Percentiles rank a stretch among this genome's conserved stretches.
These are phyloP conservation scores for Nakazawaea ernobii DNA, from an alignment of 805 yeast genomes.

Conservation along the genomic window DNA sequence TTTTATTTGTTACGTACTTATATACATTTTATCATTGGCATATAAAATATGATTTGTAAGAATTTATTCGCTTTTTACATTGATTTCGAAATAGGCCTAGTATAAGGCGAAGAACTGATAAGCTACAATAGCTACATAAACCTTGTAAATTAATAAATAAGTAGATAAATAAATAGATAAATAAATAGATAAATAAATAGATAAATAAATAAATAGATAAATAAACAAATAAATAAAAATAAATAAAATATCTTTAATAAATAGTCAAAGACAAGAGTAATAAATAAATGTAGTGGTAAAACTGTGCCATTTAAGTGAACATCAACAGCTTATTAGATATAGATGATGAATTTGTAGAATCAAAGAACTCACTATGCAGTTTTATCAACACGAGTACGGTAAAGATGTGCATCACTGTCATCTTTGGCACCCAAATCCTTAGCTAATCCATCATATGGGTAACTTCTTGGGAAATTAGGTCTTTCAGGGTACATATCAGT, in stretches of 20 bases:
- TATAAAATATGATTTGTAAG: no score
- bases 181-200: not conserved
- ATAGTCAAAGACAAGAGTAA: no score
- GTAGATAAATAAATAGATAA: not conserved
- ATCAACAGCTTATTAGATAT: not conserved
- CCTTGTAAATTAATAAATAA: conserved; percentile 1
- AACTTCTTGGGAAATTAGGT: conserved; percentile 72
- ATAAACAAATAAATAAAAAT: no score
- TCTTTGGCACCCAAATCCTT: conserved; percentile 63
- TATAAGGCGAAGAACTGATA: no score
- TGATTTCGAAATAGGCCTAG: no score
- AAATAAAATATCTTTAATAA: no score
- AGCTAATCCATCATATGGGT: conserved; percentile 72
- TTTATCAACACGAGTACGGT: conserved; percentile 36
- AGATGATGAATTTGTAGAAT: not conserved
- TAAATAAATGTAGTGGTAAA: no score
- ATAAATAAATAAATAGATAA: no score
- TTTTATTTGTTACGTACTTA: no score
- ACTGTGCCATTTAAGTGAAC: no score
- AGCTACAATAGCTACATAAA: not conserved
- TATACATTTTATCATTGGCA: no score
- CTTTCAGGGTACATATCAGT: conserved; percentile 56
- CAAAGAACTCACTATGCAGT: conserved; percentile 10
- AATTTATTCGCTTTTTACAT: no score
- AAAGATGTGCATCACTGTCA: conserved; percentile 34